A percentile compares a stretch with the other conserved stretches of the same genome.
Evolutionary conservation across 2,329 filamentous ascomycete genomes (phyloP).

Genomic region (Clonostachys rosea): DNA sequence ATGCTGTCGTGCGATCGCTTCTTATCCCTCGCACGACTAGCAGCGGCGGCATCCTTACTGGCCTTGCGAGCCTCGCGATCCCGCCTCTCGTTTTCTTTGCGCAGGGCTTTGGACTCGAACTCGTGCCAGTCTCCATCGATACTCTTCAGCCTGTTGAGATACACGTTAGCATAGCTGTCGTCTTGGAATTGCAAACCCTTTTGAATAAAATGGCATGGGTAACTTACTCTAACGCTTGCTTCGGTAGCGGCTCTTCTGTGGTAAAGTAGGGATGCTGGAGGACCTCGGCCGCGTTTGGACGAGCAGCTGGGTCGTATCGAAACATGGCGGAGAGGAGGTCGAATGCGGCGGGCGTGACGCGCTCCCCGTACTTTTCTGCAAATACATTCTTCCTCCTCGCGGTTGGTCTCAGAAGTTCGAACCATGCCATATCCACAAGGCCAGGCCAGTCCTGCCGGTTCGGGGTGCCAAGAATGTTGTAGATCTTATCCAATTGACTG

Average conservation of each 20-base stretch:
- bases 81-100: constrained; percentile 79
- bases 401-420: constrained; percentile 79
- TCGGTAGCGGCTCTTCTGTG: constrained; percentile 70
- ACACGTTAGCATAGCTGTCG: neutral
- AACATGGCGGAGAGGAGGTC: constrained; percentile 83
- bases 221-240: constrained; percentile 75
- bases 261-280: constrained; percentile 87
- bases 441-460: constrained; percentile 82
- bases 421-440: constrained; percentile 94
- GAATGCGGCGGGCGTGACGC: constrained; percentile 74
- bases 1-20: constrained; percentile 28
- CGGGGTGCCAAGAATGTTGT: constrained; percentile 84
- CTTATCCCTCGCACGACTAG: constrained; percentile 23
- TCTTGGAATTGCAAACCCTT: neutral
- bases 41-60: constrained; percentile 26
- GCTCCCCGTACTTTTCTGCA: constrained; percentile 74
- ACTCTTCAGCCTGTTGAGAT: constrained; percentile 57
- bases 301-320: constrained; percentile 77
- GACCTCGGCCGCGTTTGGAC: constrained; percentile 80
- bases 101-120: constrained; percentile 91
- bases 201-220: neutral
- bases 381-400: constrained; percentile 72
- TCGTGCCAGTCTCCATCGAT: constrained; percentile 97
- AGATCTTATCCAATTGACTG: constrained; percentile 95
- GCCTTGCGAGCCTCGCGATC: constrained; percentile 47